A percentile compares a stretch with the other conserved stretches of the same genome.
phyloP scores from a whole-genome alignment of 192 early-diverging fungal species.

The Ambispora gerdemannii region DNA sequence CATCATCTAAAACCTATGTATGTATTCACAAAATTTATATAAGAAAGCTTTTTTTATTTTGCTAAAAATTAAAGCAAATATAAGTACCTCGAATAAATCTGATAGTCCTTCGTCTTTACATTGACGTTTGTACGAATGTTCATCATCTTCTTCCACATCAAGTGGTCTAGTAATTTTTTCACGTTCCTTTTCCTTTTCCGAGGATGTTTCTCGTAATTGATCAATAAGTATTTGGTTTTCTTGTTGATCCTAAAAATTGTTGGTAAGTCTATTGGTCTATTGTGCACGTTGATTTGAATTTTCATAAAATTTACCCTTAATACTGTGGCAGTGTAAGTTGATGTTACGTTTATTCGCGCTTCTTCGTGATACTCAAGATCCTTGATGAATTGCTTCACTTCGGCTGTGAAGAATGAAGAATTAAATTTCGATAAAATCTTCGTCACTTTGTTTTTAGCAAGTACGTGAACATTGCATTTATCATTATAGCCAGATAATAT shows the following conservation, averaged over 20 bases:
- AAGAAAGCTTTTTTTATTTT: slow-evolving; percentile 7
- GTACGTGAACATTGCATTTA: not conserved
- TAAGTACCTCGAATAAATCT: slow-evolving; percentile 1
- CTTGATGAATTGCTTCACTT: not conserved
- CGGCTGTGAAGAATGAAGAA: not conserved
- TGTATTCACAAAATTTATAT: not conserved
- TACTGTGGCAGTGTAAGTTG: not conserved
- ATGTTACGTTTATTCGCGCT: not conserved
- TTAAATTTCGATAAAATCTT: slow-evolving; percentile 1
- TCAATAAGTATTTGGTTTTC: slow-evolving; percentile 16
- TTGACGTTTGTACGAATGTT: not conserved
- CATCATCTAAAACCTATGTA: slow-evolving; percentile 8
- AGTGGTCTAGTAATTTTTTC: slow-evolving; percentile 17
- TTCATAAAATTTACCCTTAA: slow-evolving; percentile 8
- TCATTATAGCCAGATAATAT: not conserved
- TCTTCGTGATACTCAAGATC: not conserved
- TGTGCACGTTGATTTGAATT: not conserved
- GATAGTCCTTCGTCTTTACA: slow-evolving; percentile 2
- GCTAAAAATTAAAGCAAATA: slow-evolving; percentile 17
- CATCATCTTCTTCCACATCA: not conserved
- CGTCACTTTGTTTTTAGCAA: not conserved
- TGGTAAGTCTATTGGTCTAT: slow-evolving; percentile 13
- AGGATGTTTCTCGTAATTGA: slow-evolving; percentile 1
- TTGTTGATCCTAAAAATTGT: slow-evolving; percentile 2
- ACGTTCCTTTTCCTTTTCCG: not conserved